Base-by-base conservation (phyloP, 164 flowering plant genomes). In the Vitis rotundifolia region DNA sequence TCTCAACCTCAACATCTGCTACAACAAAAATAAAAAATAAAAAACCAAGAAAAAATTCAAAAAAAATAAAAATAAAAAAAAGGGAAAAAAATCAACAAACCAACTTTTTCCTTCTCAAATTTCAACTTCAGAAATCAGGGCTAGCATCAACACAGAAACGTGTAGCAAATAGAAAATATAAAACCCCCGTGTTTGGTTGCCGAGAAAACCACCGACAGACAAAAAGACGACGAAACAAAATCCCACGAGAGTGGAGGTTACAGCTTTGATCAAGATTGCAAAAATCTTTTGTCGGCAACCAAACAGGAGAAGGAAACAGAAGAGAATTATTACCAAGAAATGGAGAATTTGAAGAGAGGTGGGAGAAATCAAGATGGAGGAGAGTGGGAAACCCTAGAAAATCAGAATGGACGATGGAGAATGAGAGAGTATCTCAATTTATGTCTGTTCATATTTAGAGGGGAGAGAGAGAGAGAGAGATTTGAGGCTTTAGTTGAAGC, bases 1-100 rank as follows among this genome's bases (percentile, higher is more conserved):
- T 67, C 66, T 68, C 74, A 55, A 54, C 69, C 69, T 66, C 71
- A 69, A 59, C 78, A 79, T 73, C 80, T 68, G 70, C 68, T 51
- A 49, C 51, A 44, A 29, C 53, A 37, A 55, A 54, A 13, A 15
- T 18, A 10, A 22, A 56, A 52, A 63, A 53, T 13, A 15, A 60
- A 29, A 64, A 61, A 28, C 31, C 63, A 56, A 66, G 19, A n/a
- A 58, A 54, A 48, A 50, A 52, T 9, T 1, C n/a, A 48, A 61
- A 59, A 50, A 47, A 53, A 51, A 37, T 11, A 7, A 11, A 26
- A 47, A 48, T 50, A 59, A 48, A 14, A 48, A 59, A 48, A 52
- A 26, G 11, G 11, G 3, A 11, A 58, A 15, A 6, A 37, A 37
- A 37, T 6, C 44, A 12, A 37, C 28, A 63, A 59, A 12, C 53